Conservation (phyloP, 2,329 filamentous ascomycete species). For the Venturia pyrina region DNA sequence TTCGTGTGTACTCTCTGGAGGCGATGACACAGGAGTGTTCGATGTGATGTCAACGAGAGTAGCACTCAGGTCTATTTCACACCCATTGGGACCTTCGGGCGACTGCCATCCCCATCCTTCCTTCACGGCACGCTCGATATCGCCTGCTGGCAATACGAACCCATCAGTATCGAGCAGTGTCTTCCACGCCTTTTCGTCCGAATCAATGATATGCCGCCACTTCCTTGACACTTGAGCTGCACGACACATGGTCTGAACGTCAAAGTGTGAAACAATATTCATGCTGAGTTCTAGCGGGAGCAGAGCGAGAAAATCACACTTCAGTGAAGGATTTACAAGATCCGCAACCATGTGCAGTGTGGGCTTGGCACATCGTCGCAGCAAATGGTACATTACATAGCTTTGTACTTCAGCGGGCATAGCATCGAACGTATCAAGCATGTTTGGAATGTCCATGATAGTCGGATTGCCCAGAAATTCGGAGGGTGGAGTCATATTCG, state of each 20-base stretch:
- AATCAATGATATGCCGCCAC: conserved; percentile 85
- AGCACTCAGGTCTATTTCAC: conserved; percentile 66
- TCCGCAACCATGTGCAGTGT: conserved; percentile 84
- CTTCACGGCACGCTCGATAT: conserved; percentile 73
- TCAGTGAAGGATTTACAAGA: conserved; percentile 85
- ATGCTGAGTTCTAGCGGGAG: conserved; percentile 80
- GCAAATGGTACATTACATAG: conserved; percentile 92
- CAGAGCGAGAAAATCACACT: conserved; percentile 81
- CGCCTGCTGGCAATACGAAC: conserved; percentile 66
- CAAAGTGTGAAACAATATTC: conserved; percentile 78
- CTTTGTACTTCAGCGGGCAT: conserved; percentile 88
- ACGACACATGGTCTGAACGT: conserved; percentile 75
- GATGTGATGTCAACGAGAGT: conserved; percentile 31
- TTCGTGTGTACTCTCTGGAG: conserved; percentile 8
- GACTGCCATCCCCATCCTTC: conserved; percentile 99
- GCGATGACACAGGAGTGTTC: conserved; percentile 18
- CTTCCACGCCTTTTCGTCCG: conserved; percentile 94
- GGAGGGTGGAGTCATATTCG: background rate
- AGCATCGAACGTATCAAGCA: conserved; percentile 83
- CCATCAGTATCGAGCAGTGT: conserved; percentile 79
- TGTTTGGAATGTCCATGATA: conserved; percentile 69
- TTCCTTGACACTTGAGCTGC: conserved; percentile 89
- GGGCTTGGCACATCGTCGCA: conserved; percentile 76
- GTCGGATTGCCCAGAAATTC: conserved; percentile 21
- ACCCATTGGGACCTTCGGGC: conserved; percentile 62